Evolutionary conservation across 495 filamentous ascomycete genomes (phyloP).

Genomic region (Penicillium alfredii): DNA sequence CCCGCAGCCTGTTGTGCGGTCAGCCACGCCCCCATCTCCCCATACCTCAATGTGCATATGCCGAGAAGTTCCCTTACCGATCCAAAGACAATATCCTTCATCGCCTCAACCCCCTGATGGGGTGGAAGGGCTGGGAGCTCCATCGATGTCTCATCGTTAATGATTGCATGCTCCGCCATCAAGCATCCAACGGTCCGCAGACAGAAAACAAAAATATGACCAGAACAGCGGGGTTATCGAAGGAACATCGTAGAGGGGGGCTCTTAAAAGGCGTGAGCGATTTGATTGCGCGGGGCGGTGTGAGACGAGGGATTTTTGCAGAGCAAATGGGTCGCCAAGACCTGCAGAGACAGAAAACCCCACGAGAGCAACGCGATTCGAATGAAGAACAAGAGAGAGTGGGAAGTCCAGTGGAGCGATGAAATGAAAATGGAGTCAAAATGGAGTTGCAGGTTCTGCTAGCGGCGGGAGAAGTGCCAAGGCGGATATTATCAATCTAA

Average conservation of each 20-base stretch:
- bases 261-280: constrained; percentile 13
- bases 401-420: too few species aligned
- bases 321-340: constrained; percentile 13
- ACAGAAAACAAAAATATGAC: constrained; percentile 21
- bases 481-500: too few species aligned
- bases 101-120: constrained; percentile 56
- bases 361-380: too few species aligned
- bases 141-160: constrained; percentile 36
- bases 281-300: constrained; percentile 14
- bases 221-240: constrained; percentile 27
- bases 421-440: too few species aligned
- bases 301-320: constrained; percentile 33
- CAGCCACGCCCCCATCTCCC: neutral
- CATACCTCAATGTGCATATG: too few species aligned
- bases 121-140: constrained; percentile 39
- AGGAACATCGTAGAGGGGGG: constrained; percentile 16
- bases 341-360: constrained; percentile 14
- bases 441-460: too few species aligned
- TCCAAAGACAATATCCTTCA: constrained; percentile 78
- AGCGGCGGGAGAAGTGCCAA: too few species aligned
- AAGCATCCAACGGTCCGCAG: constrained; percentile 18
- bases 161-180: constrained; percentile 43
- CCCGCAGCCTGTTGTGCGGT: constrained; percentile 60
- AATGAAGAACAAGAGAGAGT: too few species aligned
- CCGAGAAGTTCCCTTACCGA: constrained; percentile 53